Percentiles rank a stretch among this genome's conserved stretches.
Conservation (phyloP, 2,329 filamentous ascomycete genomes). For the Nothophoma quercina region DNA sequence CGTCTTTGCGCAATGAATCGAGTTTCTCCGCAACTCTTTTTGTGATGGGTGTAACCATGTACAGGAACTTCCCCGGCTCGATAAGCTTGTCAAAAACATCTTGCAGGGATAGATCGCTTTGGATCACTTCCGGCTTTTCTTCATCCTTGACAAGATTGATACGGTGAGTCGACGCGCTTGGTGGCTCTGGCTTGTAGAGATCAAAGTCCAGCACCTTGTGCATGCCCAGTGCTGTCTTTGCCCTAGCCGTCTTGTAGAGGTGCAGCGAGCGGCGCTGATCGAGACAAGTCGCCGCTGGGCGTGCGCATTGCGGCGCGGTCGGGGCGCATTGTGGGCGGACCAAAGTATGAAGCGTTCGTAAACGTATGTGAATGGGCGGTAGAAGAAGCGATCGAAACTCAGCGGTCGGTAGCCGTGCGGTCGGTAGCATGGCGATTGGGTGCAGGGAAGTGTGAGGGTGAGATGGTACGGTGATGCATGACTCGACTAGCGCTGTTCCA, state of each 20-base stretch:
- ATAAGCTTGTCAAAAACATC: constrained; percentile 30
- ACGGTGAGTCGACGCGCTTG: constrained; percentile 20
- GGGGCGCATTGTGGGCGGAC: constrained; percentile 23
- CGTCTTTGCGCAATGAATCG: constrained; percentile 6
- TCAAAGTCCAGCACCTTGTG: constrained; percentile 36
- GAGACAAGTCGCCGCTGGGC: constrained; percentile 23
- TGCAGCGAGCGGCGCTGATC: constrained; percentile 31
- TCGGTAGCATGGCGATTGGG: constrained; percentile 22
- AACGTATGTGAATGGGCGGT: constrained; percentile 24
- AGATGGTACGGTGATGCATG: not conserved
- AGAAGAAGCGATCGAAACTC: constrained; percentile 33
- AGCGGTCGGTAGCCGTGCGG: constrained; percentile 18
- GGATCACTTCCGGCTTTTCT: constrained; percentile 11
- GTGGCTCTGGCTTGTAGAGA: constrained; percentile 17
- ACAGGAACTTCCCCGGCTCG: constrained; percentile 32
- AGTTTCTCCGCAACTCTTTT: constrained; percentile 10
- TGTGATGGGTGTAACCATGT: constrained; percentile 3
- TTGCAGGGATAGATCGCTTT: constrained; percentile 27
- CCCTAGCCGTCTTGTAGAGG: constrained; percentile 39
- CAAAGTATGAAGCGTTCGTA: constrained; percentile 22
- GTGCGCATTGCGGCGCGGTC: not conserved
- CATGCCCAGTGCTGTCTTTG: constrained; percentile 33
- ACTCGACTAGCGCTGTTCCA: constrained; percentile 8
- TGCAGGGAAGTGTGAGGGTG: constrained; percentile 1
- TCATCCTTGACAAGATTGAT: constrained; percentile 26